phyloP scores from a whole-genome alignment of 2,329 filamentous ascomycete species.

The Xylaria digitata region DNA sequence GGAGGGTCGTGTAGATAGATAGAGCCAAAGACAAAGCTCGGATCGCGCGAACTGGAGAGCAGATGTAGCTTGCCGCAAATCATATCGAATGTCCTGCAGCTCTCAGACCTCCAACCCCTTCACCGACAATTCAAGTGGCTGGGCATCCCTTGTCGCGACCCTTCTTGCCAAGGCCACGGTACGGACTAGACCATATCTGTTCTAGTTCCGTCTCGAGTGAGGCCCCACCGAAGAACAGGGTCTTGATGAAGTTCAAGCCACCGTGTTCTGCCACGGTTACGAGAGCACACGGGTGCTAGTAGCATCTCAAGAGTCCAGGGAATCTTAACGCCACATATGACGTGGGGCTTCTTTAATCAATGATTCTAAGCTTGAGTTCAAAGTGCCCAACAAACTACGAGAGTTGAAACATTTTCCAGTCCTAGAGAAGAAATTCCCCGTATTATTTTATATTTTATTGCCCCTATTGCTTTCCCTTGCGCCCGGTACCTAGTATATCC shows the following conservation, averaged over 20 bases:
- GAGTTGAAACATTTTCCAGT: neutral
- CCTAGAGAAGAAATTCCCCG: constrained; percentile 4
- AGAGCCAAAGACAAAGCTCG: constrained; percentile 14
- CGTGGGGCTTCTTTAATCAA: constrained; percentile 25
- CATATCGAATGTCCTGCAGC: constrained; percentile 35
- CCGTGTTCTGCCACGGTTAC: constrained; percentile 34
- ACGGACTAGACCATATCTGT: constrained; percentile 3
- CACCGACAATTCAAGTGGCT: constrained; percentile 54
- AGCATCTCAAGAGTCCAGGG: neutral
- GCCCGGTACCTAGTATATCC: constrained; percentile 46
- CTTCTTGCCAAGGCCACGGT: constrained; percentile 5
- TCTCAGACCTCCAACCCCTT: constrained; percentile 36
- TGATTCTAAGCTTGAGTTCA: constrained; percentile 12
- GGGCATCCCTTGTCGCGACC: constrained; percentile 36
- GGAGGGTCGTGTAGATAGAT: constrained; percentile 7
- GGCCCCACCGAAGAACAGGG: constrained; percentile 2
- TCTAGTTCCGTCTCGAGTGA: constrained; percentile 13
- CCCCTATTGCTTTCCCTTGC: neutral
- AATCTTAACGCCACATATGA: constrained; percentile 40
- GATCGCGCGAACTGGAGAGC: constrained; percentile 16
- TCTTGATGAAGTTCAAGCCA: constrained; percentile 41
- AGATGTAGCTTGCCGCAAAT: constrained; percentile 42
- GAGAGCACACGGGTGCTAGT: no score
- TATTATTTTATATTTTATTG: neutral
- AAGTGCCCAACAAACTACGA: constrained; percentile 1